Percentiles rank a stretch among this genome's conserved stretches.
These are phyloP conservation scores for Sugiyamaella qingdaonensis DNA, from an alignment of 805 yeast species.

Conservation along the genomic window DNA sequence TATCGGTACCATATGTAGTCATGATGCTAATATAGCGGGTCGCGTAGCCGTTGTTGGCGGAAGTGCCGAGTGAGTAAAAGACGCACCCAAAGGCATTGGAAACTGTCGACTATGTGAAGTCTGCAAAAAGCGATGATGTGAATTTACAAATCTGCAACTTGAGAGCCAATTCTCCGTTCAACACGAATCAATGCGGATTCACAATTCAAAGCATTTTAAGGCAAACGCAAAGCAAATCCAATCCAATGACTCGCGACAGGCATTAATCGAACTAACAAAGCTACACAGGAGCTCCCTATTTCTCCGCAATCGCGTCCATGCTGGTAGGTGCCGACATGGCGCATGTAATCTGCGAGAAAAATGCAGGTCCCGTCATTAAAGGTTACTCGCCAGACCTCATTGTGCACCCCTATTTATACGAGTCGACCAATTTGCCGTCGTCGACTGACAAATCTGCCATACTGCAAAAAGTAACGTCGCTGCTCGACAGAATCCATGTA, in stretches of 20 bases:
- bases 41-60: conserved; percentile 87
- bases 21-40: conserved; percentile 46
- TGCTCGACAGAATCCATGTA: conserved; percentile 68
- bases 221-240: too few relatives aligned
- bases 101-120: too few relatives aligned
- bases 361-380: conserved; percentile 79
- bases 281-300: conserved; percentile 95
- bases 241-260: too few relatives aligned
- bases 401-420: conserved; percentile 89
- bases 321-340: conserved; percentile 83
- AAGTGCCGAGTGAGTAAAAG: conserved; percentile 59
- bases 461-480: conserved; percentile 49
- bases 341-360: conserved; percentile 79
- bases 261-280: conserved; percentile 20
- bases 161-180: too few relatives aligned
- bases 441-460: conserved; percentile 33
- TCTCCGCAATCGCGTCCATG: conserved; percentile 81
- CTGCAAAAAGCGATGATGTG: too few relatives aligned
- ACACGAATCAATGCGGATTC: too few relatives aligned
- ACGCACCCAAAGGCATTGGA: not conserved
- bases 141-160: too few relatives aligned
- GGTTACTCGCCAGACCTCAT: conserved; percentile 86
- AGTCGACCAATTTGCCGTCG: conserved; percentile 33
- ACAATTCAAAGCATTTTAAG: too few relatives aligned
- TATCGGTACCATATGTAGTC: not conserved